phyloP scores from a whole-genome alignment of 345 rosid genomes.

The Clarkia xantiana region DNA sequence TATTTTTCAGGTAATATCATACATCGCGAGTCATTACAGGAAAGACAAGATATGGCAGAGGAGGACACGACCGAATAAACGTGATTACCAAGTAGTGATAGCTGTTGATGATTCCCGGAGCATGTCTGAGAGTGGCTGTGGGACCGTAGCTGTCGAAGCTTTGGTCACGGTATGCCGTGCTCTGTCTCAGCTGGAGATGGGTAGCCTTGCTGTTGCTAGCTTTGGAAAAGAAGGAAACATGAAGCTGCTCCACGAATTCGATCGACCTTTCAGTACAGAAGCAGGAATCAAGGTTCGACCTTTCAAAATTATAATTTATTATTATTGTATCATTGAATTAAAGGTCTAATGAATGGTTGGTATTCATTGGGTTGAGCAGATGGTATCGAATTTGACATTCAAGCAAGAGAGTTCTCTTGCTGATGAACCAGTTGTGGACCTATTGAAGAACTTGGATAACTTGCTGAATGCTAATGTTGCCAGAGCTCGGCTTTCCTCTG shows the following conservation, averaged over 20 bases:
- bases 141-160: constrained; percentile 80
- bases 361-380: constrained; percentile 25
- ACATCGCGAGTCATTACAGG: constrained; percentile 88
- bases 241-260: constrained; percentile 77
- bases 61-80: constrained; percentile 90
- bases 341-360: neutral
- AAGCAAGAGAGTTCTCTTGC: constrained; percentile 71
- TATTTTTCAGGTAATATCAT: constrained; percentile 52
- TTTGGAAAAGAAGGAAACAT: constrained; percentile 77
- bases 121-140: constrained; percentile 82
- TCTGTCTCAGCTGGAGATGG: constrained; percentile 88
- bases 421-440: constrained; percentile 71
- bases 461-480: constrained; percentile 58
- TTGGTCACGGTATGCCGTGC: constrained; percentile 86
- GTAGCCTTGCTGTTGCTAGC: constrained; percentile 83
- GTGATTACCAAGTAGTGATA: constrained; percentile 84
- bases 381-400: constrained; percentile 75
- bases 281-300: constrained; percentile 68
- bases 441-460: constrained; percentile 47
- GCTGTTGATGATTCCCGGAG: constrained; percentile 92
- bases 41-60: constrained; percentile 94
- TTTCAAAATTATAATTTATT: neutral
- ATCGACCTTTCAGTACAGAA: constrained; percentile 64
- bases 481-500: constrained; percentile 65
- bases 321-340: neutral